Base-by-base conservation (phyloP, 2,329 filamentous ascomycete genomes). In the Mycosphaerella sp. region DNA sequence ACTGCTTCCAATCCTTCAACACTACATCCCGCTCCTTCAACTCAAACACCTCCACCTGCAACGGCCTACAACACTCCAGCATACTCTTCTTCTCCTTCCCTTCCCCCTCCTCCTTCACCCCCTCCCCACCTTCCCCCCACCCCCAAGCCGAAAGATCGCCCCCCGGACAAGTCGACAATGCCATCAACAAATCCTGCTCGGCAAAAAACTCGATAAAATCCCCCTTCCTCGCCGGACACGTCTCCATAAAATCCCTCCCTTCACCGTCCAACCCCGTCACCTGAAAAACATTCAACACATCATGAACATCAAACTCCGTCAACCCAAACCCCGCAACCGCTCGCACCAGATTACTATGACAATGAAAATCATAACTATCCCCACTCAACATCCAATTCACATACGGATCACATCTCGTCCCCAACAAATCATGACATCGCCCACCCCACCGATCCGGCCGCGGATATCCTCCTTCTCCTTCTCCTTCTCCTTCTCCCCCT, bases 281-380 rank as follows among this genome's bases (percentile, higher is more conserved):
- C 67, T 94, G 88, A 65, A 94, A 93, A 2, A 94, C 75, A 63
- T 94, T 94, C 48, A 94, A 75, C 0, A 94, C 87, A 66, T 94
- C 87, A 62, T 94, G 88, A 1, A 93, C 81, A 64, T 93, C 87
- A 27, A 74, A 73, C 68, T 93, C 88, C 4, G 74, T 77, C 37
- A 93, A 67, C 0, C 86, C 86, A 54, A 75, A 82, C 0, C 84
- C 82, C 1, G 83, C 55, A 2, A 93, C 79, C 0, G 88, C 85
- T 3, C 88, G 79, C 1, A 80, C 81, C 9, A 94, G 77, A 66
- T 94, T 94, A 1, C 84, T 88, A 64, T 91, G 87, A 67, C 88
- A 94, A 66, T 93, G 87, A 67, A 80, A 91, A 66, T 93, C 84
- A 65, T 89, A 93, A 28, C 76, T 75, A 44, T 79, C 76, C n/a